Evolutionary conservation across 805 yeast species (phyloP), one percentile per base, ranked within the genome.

Genomic region (Teunomyces kruisii): DNA sequence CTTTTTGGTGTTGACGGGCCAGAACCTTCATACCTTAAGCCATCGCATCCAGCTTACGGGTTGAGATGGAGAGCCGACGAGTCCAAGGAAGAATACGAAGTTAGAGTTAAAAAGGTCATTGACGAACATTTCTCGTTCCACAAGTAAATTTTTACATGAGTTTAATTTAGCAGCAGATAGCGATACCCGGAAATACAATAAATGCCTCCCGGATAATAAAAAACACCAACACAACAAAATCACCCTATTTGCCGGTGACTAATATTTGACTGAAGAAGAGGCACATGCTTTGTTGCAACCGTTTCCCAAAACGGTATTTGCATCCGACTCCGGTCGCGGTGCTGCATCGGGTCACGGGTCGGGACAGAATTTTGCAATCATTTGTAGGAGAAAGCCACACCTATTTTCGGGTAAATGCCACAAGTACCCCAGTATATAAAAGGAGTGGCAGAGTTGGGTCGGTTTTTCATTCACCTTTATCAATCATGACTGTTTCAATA

Each of bases 1-100:
- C 28, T 70, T 1, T 64, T 53, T 46, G 70, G 70, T 12, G 49
- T 44, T 6, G 56, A 59, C 22, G 42, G 56, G 27, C 46, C 48
- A 6, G 62, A 56, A 16, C 51, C 58, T 12, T 40, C 40, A 16
- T 42, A 12, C 14, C 35, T 42, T 15, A 33, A 35, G 32, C 32
- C 37, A 13, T 14, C 29, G 3, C 44, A 42, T 15, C 44, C 44
- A 9, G 44, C 44, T 3, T 35, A 42, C 32, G 32, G 28, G 1
- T 35, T 42, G 32, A 31, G 44, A 27, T 42, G 44, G 44, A 33
- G 30, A 24, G 44, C 39, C 4, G 44, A 38, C 5, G 40, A 42
- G n/a, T n/a, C 40, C n/a, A 33, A 26, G 27, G 30, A 33, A 14
- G 44, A 42, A 9, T 30, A 33, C 24, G 44, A 42, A 26, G 24